These are phyloP conservation scores for Ustilago shanxiensis DNA, from an alignment of 1,284 basidiomycete genomes.

Conservation along the genomic window DNA sequence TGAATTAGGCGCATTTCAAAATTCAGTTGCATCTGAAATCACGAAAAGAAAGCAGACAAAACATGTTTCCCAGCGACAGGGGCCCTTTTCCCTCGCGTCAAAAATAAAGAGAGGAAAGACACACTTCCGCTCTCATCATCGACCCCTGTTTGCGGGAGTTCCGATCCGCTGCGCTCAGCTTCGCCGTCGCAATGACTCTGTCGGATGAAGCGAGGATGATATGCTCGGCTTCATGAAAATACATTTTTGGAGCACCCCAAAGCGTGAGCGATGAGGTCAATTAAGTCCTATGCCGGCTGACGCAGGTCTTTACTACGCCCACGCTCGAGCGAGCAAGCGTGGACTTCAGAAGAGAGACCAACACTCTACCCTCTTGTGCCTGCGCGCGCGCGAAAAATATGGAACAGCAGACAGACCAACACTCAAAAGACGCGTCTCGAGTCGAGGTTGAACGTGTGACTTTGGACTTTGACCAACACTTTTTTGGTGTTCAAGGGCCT, in stretches of 20 bases:
- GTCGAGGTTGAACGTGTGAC: conserved; percentile 16
- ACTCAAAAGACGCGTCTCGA: conserved; percentile 24
- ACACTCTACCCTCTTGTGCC: conserved; percentile 11
- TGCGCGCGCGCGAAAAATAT: not conserved
- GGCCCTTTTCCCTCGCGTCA: conserved; percentile 1
- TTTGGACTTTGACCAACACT: not conserved
- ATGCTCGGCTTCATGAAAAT: too few species aligned
- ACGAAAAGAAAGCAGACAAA: not conserved
- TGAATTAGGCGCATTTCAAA: conserved; percentile 7
- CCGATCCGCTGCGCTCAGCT: not conserved
- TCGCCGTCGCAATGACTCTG: not conserved
- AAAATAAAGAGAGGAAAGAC: not conserved
- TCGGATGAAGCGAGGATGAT: not conserved
- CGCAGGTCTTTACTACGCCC: not conserved
- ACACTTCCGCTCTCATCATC: not conserved
- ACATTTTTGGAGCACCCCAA: not conserved
- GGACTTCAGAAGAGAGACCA: conserved; percentile 8
- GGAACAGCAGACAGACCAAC: conserved; percentile 7
- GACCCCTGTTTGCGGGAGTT: conserved; percentile 2
- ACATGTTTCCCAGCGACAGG: not conserved
- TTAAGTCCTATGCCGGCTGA: not conserved
- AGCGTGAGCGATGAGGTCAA: not conserved
- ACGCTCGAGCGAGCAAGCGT: not conserved
- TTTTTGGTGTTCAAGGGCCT: not conserved
- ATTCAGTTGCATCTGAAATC: conserved; percentile 7